phyloP scores from a whole-genome alignment of 1,284 basidiomycete genomes.

The Megacollybia platyphylla region DNA sequence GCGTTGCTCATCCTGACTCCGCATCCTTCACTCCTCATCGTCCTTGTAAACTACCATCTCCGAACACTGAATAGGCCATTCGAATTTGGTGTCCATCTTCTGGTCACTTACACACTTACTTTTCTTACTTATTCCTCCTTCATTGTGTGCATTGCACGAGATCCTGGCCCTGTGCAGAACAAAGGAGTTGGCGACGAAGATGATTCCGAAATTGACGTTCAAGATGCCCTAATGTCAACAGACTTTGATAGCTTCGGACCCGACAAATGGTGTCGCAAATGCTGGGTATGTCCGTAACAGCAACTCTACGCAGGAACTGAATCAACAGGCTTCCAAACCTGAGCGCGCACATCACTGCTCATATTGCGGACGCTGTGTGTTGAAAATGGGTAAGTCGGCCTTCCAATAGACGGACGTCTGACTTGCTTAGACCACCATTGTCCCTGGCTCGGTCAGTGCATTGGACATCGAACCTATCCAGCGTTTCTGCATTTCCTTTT shows the following conservation, averaged over 20 bases:
- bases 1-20: constrained; percentile 51
- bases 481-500: constrained; percentile 77
- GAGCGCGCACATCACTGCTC: constrained; percentile 79
- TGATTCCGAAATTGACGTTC: constrained; percentile 37
- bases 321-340: constrained; percentile 54
- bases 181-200: constrained; percentile 16
- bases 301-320: not conserved
- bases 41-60: constrained; percentile 57
- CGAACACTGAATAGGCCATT: constrained; percentile 32
- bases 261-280: constrained; percentile 64
- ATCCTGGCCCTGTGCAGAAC: constrained; percentile 53
- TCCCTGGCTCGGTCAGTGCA: constrained; percentile 77
- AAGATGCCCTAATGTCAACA: constrained; percentile 45
- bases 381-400: constrained; percentile 68
- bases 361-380: constrained; percentile 63
- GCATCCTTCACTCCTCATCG: constrained; percentile 56
- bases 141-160: constrained; percentile 54
- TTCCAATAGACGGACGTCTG: constrained; percentile 8
- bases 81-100: constrained; percentile 38
- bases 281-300: constrained; percentile 27
- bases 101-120: constrained; percentile 45
- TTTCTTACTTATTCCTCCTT: constrained; percentile 60
- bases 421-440: constrained; percentile 72
- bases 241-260: constrained; percentile 32
- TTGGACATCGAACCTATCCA: constrained; percentile 78